phyloP scores from a whole-genome alignment of 176 grass and related monocot species.

The Raddia distichophylla region DNA sequence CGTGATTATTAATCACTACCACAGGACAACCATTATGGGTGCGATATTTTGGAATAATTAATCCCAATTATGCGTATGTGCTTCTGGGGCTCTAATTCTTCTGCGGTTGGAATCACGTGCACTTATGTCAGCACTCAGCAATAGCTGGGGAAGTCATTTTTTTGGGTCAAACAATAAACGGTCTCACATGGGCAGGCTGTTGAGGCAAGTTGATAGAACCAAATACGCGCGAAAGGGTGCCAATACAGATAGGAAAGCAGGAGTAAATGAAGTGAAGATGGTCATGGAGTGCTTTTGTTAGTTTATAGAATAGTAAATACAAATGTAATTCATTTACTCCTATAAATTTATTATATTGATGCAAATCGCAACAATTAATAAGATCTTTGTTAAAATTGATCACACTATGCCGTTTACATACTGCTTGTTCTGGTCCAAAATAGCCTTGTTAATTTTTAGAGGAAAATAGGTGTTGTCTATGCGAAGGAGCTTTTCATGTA shows the following conservation, averaged over 20 bases:
- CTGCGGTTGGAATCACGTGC: constrained; percentile 2
- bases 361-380: background rate
- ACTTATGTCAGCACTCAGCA: background rate
- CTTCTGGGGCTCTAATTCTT: background rate
- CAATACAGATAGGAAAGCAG: background rate
- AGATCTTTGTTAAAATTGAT: background rate
- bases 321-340: background rate
- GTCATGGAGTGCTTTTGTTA: background rate
- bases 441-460: background rate
- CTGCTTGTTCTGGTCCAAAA: background rate
- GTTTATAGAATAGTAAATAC: background rate
- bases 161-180: background rate
- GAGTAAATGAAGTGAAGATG: background rate
- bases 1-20: background rate
- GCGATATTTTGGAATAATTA: background rate
- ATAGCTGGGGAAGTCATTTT: background rate
- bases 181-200: constrained; percentile 22
- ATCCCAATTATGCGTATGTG: background rate
- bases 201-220: background rate
- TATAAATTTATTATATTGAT: background rate
- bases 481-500: no score
- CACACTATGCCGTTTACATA: background rate
- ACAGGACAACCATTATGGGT: background rate
- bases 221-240: background rate
- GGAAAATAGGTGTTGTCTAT: background rate